Base-by-base conservation (phyloP, 805 yeast genomes). In the Wickerhamomyces strasburgensis region DNA sequence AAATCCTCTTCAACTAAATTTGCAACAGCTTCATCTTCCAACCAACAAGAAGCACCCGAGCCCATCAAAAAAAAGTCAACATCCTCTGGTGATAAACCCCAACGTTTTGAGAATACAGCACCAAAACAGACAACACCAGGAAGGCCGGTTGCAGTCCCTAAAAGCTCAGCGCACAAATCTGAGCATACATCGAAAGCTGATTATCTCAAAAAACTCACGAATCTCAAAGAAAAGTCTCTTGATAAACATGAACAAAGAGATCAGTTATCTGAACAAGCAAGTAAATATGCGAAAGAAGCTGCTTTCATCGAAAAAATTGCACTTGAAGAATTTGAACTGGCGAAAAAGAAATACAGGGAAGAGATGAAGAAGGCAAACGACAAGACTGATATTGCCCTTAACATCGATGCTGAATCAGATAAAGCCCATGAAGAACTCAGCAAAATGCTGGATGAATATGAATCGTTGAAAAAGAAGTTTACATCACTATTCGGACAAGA, bases 261-360 rank as follows among this genome's bases (percentile, higher is more conserved):
- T 9, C 25, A 11, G 6, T 5, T 40, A 10, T 33, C 36, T 1
- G 41, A 39, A 6, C 34, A 39, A 19, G 34, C 34, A 3, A 42
- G 27, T 11, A 29, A 21, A 16, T 7, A 38, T 1, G 27, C 16
- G 3, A 35, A 23, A 8, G 28, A 30, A 25, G 47, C 48, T 5
- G 43, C 43, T 3, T 27, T 27, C 6, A 29, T 49, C 4, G 33
- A 39, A 30, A 26, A 29, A 14, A 35, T 44, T 13, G 52, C 55
- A 1, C 33, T 35, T 9, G 41, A 30, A 5, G 52, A 52, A 0
- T 29, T 47, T n/a, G 34, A 35, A 13, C 42, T 35, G 16, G 52
- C 55, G 2, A 35, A 42, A 27, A 24, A 31, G 39, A 48, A 42
- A 33, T 44, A 42, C 26, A 38, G 38, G 4, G 42, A 46, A 8